phyloP scores from a whole-genome alignment of 1,139 yeast genomes.

The Spathaspora sp. region DNA sequence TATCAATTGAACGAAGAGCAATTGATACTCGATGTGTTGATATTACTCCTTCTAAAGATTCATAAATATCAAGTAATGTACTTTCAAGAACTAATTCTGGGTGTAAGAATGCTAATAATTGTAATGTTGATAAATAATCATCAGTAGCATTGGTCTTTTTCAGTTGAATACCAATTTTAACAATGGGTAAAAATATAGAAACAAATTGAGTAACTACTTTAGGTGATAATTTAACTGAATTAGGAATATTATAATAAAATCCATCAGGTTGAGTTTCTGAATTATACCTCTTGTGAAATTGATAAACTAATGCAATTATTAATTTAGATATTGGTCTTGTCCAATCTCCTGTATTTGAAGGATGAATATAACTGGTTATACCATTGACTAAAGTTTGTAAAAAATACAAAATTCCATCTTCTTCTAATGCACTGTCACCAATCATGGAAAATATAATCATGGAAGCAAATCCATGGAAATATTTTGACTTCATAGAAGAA shows the following conservation, averaged over 20 bases:
- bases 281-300: conserved; percentile 57
- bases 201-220: conserved; percentile 51
- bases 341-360: conserved; percentile 90
- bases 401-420: conserved; percentile 52
- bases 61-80: conserved; percentile 74
- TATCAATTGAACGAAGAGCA: conserved; percentile 68
- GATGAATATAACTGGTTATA: conserved; percentile 84
- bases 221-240: conserved; percentile 42
- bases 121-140: conserved; percentile 60
- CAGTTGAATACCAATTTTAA: conserved; percentile 77
- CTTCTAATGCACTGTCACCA: conserved; percentile 42
- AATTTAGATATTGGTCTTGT: conserved; percentile 67
- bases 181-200: conserved; percentile 53
- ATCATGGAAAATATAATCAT: conserved; percentile 65
- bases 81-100: conserved; percentile 64
- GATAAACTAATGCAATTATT: conserved; percentile 53
- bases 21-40: conserved; percentile 80
- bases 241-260: conserved; percentile 44
- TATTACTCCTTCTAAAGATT: conserved; percentile 77
- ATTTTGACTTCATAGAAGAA: conserved; percentile 38
- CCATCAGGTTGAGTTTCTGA: conserved; percentile 48
- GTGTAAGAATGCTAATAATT: conserved; percentile 61
- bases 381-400: conserved; percentile 62
- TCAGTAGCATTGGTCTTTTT: conserved; percentile 61
- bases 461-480: conserved; percentile 61